Evolutionary conservation across 106 monocot species (phyloP), one percentile per base, ranked within the genome.

Genomic region (Agapanthus africanus): DNA sequence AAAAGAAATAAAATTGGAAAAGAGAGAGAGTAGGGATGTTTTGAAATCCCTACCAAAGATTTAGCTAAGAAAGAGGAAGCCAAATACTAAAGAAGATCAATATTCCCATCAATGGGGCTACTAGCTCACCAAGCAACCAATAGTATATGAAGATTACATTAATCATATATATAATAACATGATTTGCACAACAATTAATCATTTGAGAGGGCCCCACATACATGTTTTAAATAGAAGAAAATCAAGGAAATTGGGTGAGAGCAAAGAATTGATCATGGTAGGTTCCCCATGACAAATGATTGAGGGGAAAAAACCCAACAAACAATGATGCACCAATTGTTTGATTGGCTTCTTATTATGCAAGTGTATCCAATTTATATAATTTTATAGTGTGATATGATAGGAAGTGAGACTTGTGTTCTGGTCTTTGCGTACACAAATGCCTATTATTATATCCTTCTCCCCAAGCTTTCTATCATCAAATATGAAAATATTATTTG

Each of bases 281-380:
- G 63, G 35, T 63, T 63, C 63, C 36, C 63, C 63, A 63, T 63
- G 63, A 63, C 37, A 18, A 59, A 59, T 59, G 59, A 59, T 59
- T 59, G 59, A 59, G 26, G n/a, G n/a, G n/a, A n/a, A n/a, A 59
- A 59, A 59, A 59, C 8, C 26, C 30, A 59, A 59, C 59, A 59
- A 59, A 59, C 30, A 59, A 59, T 59, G 59, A 59, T 59, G 59
- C 15, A 59, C 59, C 59, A 27, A 59, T 59, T 59, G 59, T 47
- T 47, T 47, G 19, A 15, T 47, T 15, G 6, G 46, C 46, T 47
- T 47, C 19, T 47, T 47, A 47, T 47, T 47, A 47, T 59, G 59
- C 59, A 59, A 59, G 59, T 31, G 26, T 59, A 59, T 59, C 59
- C 59, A 59, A 59, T 59, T 31, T 8, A 59, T 28, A 30, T 13